phyloP scores from a whole-genome alignment of 2,329 filamentous ascomycete species.

The Myriosclerotinia curreyana region DNA sequence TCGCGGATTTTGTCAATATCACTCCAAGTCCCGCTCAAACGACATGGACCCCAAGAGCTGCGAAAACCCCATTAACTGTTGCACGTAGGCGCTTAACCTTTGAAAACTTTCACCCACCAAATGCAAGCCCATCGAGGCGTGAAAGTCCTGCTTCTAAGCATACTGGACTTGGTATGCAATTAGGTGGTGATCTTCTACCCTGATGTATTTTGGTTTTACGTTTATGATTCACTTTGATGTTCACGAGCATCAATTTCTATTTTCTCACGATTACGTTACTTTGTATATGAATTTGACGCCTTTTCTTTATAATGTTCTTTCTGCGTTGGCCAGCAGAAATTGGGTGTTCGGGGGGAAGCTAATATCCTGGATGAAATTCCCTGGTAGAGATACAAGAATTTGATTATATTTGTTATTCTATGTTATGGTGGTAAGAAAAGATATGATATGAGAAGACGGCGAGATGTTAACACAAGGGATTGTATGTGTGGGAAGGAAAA shows the following conservation, averaged over 20 bases:
- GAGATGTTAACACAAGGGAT: neutral
- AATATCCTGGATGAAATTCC: conserved; percentile 7
- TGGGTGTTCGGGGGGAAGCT: conserved; percentile 20
- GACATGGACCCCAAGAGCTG: conserved; percentile 55
- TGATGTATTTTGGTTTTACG: conserved; percentile 34
- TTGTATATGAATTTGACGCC: conserved; percentile 25
- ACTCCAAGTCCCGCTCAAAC: conserved; percentile 92
- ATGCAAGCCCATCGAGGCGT: conserved; percentile 27
- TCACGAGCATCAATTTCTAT: conserved; percentile 35
- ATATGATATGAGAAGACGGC: neutral
- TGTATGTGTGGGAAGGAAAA: neutral
- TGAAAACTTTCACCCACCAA: conserved; percentile 32
- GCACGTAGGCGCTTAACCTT: conserved; percentile 35
- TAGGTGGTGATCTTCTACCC: conserved; percentile 61
- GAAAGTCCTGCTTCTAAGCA: conserved; percentile 41
- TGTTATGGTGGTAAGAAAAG: conserved; percentile 6
- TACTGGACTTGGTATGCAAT: conserved; percentile 59
- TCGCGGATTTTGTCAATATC: conserved; percentile 96
- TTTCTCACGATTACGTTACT: conserved; percentile 59
- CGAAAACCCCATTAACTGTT: conserved; percentile 35
- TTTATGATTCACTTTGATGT: conserved; percentile 18
- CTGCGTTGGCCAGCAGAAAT: conserved; percentile 14
- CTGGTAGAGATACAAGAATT: neutral
- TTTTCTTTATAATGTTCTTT: conserved; percentile 23
- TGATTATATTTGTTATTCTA: conserved; percentile 4